Percentiles rank a stretch among this genome's conserved stretches.
Evolutionary conservation across 2,329 filamentous ascomycete genomes (phyloP).

Genomic region (Venturia asperata): DNA sequence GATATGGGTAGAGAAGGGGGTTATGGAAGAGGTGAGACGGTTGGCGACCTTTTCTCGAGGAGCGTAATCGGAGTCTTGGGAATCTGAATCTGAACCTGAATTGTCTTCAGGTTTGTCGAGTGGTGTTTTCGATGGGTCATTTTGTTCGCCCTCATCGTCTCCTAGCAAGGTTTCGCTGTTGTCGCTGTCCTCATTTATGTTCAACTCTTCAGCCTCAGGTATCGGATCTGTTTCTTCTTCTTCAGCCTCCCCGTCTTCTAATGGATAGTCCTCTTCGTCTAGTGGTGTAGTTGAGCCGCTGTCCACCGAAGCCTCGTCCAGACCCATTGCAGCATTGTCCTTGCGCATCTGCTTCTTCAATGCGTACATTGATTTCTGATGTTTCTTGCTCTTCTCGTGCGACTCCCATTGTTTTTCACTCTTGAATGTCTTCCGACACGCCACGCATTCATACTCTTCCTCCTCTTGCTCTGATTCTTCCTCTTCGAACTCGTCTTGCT

Average conservation of each 20-base stretch:
- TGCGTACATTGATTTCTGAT: conserved; percentile 76
- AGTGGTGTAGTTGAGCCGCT: conserved; percentile 30
- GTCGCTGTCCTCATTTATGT: conserved; percentile 23
- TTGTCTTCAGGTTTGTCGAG: not conserved
- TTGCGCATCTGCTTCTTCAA: conserved; percentile 75
- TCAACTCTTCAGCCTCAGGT: conserved; percentile 23
- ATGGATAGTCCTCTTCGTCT: conserved; percentile 25
- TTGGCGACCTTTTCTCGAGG: conserved; percentile 33
- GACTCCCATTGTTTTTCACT: conserved; percentile 87
- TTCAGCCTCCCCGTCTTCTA: conserved; percentile 24
- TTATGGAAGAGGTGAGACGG: conserved; percentile 25
- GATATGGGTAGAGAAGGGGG: conserved; percentile 18
- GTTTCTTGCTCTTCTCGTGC: conserved; percentile 96
- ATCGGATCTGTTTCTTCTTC: conserved; percentile 22
- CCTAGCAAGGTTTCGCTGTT: conserved; percentile 15
- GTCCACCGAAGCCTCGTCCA: conserved; percentile 34
- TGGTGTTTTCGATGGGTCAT: conserved; percentile 12
- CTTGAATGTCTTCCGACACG: conserved; percentile 64
- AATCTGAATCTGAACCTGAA: conserved; percentile 5
- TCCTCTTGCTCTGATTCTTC: conserved; percentile 42
- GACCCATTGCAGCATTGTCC: conserved; percentile 58
- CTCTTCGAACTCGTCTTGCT: conserved; percentile 44
- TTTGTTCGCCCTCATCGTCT: conserved; percentile 17
- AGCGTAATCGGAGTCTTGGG: conserved; percentile 30
- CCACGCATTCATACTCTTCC: conserved; percentile 55